Evolutionary conservation across 805 yeast genomes (phyloP).

Genomic region (Saccharomycopsis sp.): DNA sequence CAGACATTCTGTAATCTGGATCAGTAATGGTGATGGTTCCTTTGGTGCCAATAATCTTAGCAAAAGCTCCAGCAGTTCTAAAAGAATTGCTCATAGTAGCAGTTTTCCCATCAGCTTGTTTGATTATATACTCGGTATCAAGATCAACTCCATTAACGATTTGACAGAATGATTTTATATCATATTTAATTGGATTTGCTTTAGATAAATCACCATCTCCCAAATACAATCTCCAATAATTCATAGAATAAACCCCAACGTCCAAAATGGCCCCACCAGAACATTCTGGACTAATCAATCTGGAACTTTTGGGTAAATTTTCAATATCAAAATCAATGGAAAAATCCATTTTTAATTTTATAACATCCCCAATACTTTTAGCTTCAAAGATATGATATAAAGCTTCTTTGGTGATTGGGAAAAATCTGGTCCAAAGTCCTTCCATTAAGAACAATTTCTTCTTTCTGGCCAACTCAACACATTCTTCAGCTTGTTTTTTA

Average conservation of each 20-base stretch:
- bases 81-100: constrained; percentile 28
- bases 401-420: constrained; percentile 34
- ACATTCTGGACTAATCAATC: constrained; percentile 34
- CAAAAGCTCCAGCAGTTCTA: constrained; percentile 4
- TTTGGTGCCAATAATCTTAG: constrained; percentile 10
- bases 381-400: constrained; percentile 30
- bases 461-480: constrained; percentile 33
- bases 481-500: constrained; percentile 31
- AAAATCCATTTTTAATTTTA: constrained; percentile 35
- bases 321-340: constrained; percentile 28
- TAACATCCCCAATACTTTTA: constrained; percentile 35
- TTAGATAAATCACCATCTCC: constrained; percentile 27
- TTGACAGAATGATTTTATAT: constrained; percentile 26
- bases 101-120: constrained; percentile 31
- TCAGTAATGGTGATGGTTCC: constrained; percentile 17
- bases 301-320: constrained; percentile 24
- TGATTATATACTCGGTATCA: constrained; percentile 28
- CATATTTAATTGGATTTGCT: constrained; percentile 18
- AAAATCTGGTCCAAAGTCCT: constrained; percentile 48
- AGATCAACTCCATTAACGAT: constrained; percentile 35
- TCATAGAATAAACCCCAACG: constrained; percentile 42
- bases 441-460: constrained; percentile 43
- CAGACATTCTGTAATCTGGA: constrained; percentile 13
- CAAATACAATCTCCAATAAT: constrained; percentile 33
- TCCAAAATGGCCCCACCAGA: constrained; percentile 52